These are phyloP conservation scores for Cajanus cajan DNA, from an alignment of 306 rosid genomes.

Conservation along the genomic window DNA sequence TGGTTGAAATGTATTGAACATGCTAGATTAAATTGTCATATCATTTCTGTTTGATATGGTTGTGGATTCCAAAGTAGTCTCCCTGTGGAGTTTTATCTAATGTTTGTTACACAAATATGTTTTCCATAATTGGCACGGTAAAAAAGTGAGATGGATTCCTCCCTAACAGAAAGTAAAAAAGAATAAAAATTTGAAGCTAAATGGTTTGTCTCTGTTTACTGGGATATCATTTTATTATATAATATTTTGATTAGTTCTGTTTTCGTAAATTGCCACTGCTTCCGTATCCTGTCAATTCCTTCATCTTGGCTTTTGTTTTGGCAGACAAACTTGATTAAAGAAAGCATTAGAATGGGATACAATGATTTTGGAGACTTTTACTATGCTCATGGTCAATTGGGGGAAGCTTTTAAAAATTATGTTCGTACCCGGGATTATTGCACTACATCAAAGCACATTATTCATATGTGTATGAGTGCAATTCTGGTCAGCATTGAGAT, in stretches of 20 bases:
- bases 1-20: not conserved
- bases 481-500: conserved; percentile 97
- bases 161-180: not conserved
- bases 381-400: conserved; percentile 86
- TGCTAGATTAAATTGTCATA: not conserved
- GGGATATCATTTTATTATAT: not conserved
- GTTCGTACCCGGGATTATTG: conserved; percentile 98
- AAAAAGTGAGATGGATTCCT: conserved; percentile 12
- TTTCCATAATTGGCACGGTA: not conserved
- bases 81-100: not conserved
- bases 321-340: conserved; percentile 98
- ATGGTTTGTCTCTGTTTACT: conserved; percentile 10
- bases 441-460: conserved; percentile 86
- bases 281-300: conserved; percentile 14
- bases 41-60: not conserved
- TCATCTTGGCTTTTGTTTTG: conserved; percentile 26
- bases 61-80: not conserved
- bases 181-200: not conserved
- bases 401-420: conserved; percentile 90
- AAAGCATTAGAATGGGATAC: conserved; percentile 99
- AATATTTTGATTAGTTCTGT: not conserved
- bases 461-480: conserved; percentile 94
- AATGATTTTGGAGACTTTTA: conserved; percentile 97
- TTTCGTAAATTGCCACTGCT: not conserved
- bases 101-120: not conserved